Base-by-base conservation (phyloP, 2,329 filamentous ascomycete species). In the Microcyclosporella mali region DNA sequence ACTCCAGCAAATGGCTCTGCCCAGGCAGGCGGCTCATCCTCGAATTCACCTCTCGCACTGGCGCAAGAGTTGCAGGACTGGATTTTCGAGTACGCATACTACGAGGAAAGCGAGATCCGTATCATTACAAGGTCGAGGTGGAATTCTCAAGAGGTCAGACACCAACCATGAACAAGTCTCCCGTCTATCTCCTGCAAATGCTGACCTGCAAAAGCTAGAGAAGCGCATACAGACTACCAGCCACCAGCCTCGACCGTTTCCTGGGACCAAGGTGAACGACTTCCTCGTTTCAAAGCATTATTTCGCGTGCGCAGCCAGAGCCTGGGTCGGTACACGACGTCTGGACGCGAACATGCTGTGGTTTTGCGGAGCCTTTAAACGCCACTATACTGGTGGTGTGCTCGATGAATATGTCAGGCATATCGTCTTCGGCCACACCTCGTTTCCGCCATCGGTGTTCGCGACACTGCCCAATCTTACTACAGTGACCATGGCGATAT, bases 11-110 rank as follows among this genome's bases (percentile, higher is more conserved):
- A 25, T 25, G 21, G 6, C 6, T 9, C 21, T 6, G 21, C 21
- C 9, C 6, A 25, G 21, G 6, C 21, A 9, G 21, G 21, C 21
- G 6, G 21, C 21, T 25, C 21, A 9, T 6, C 6, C 21, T 6
- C 4, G 21, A 25, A 25, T 25, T 9, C 9, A 12, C 30, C 43
- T 10, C 33, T 46, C 40, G 25, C 33, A 11, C 29, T 46, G 6
- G 34, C 44, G 14, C 34, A 39, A 39, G 44, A 46, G 32, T 39
- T 46, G 7, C 44, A 42, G 9, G 39, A 39, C 18, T 11, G 11
- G 19, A 40, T 42, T 19, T 46, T 46, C 36, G 35, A 40, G 12
- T 43, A 28, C 16, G 39, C 39, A 3, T 44, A 40, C 16, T 31
- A 30, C 3, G 14, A 6, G 8, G 17, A n/a, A n/a, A n/a, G 17